Evolutionary conservation across 1,139 yeast species (phyloP).

Genomic region (Blastobotrys arbuscula): DNA sequence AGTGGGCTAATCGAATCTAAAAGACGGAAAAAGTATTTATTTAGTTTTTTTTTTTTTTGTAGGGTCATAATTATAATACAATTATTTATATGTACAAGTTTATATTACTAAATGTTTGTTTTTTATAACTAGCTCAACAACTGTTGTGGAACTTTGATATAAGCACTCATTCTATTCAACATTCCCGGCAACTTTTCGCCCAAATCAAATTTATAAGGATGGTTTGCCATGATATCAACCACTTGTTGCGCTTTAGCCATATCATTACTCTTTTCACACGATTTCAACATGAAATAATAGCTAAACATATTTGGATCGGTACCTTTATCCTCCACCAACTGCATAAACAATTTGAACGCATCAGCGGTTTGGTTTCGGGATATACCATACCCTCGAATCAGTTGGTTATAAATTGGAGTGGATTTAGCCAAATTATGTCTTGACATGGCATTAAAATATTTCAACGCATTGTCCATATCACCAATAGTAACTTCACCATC

Average conservation of each 20-base stretch:
- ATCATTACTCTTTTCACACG: constrained; percentile 38
- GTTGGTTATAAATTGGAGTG: constrained; percentile 53
- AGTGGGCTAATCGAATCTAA: not conserved
- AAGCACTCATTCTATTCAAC: constrained; percentile 1
- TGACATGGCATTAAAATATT: constrained; percentile 44
- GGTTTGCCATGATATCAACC: constrained; percentile 29
- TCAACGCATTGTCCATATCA: constrained; percentile 43
- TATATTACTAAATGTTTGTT: not conserved
- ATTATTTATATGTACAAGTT: too few relatives aligned
- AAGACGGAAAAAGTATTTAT: not conserved
- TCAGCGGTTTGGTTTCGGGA: constrained; percentile 35
- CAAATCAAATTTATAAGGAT: constrained; percentile 14
- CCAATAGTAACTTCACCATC: constrained; percentile 53
- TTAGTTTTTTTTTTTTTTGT: not conserved
- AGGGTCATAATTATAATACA: too few relatives aligned
- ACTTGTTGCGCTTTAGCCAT: constrained; percentile 36
- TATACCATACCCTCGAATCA: constrained; percentile 47
- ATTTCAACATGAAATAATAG: constrained; percentile 48
- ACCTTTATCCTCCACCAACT: constrained; percentile 28
- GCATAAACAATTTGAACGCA: constrained; percentile 41
- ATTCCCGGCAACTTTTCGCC: constrained; percentile 12
- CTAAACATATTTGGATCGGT: constrained; percentile 51
- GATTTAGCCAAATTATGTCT: constrained; percentile 36
- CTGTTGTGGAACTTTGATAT: constrained; percentile 9
- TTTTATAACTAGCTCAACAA: constrained; percentile 1